phyloP scores from a whole-genome alignment of 192 early-diverging fungal genomes.

The Entomortierella lignicola region DNA sequence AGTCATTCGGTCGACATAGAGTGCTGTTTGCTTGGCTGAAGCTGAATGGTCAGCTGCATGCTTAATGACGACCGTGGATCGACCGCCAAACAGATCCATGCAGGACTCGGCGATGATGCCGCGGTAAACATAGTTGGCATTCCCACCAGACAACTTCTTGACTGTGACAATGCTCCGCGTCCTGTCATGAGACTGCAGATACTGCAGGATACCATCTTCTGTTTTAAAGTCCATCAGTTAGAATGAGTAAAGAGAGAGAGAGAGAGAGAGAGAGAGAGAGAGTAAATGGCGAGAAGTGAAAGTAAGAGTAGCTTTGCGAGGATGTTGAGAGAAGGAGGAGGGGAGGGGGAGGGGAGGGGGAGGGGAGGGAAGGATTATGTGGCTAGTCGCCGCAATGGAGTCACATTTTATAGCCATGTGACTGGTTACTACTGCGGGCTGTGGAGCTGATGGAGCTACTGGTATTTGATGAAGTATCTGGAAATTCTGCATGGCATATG shows the following conservation, averaged over 20 bases:
- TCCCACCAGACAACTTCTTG: slow-evolving; percentile 46
- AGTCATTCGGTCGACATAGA: slow-evolving; percentile 42
- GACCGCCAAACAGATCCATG: slow-evolving; percentile 25
- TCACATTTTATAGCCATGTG: slow-evolving; percentile 29
- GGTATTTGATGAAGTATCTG: no score
- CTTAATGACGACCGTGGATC: slow-evolving; percentile 39
- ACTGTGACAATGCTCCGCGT: slow-evolving; percentile 30
- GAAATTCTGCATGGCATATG: no score
- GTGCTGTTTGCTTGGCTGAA: slow-evolving; percentile 5
- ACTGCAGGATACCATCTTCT: slow-evolving; percentile 33
- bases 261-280: slow-evolving; percentile 23
- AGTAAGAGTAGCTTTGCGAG: slow-evolving; percentile 29
- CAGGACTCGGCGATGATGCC: slow-evolving; percentile 23
- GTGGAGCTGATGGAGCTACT: slow-evolving; percentile 13
- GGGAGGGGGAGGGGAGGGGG: slow-evolving; percentile 5
- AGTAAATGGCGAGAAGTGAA: slow-evolving; percentile 16
- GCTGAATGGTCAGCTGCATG: slow-evolving; percentile 41
- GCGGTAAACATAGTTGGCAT: slow-evolving; percentile 55
- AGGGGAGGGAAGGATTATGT: slow-evolving; percentile 10
- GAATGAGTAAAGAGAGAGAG: slow-evolving; percentile 37
- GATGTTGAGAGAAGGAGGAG: slow-evolving; percentile 2
- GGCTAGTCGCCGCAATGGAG: slow-evolving; percentile 31
- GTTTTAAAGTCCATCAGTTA: slow-evolving; percentile 34
- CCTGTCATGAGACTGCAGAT: slow-evolving; percentile 31
- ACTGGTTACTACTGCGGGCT: slow-evolving; percentile 32